Evolutionary conservation across 176 grass and related monocot genomes (phyloP), one percentile per base, ranked within the genome.

Genomic region (Carex scoparia): DNA sequence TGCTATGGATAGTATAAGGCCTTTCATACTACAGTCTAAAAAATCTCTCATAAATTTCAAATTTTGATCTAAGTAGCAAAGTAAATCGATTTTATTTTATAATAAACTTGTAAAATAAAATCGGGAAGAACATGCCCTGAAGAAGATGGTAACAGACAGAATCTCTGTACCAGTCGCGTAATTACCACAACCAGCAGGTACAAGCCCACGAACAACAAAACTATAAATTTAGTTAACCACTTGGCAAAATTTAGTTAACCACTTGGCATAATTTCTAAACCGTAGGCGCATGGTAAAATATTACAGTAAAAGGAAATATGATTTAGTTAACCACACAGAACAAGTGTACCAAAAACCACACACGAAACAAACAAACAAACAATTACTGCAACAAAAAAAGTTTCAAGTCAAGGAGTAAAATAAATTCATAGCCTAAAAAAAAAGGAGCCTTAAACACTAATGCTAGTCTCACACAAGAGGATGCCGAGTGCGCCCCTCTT

Each of bases 391-490:
- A 55, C 72, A 76, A 55, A 23, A 76, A 1, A 55, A 76, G n/a
- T 53, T 76, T 54, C 48, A 76, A 76, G 48, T 76, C 13, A 12
- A 1, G 72, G 16, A 76, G 48, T 55, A 76, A 55, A 40, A 38
- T 70, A 70, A 70, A 70, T 40, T 35, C 72, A 76, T 76, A 31
- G 72, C 72, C 72, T 55, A 76, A 31, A 28, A 76, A 76, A 11
- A 76, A 76, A 55, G 48, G 48, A 28, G 27, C 48, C 48, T 32
- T 12, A 55, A 54, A 55, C 48, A 61, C 58, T 76, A 76, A 54
- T 46, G 72, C 72, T 76, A 76, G 72, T 76, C 72, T 76, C 72
- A 76, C 72, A 55, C 72, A 76, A 76, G 72, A 76, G 48, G 71
- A 76, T 23, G 72, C 72, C 23, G 2, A 54, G 19, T 55, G 48